A percentile compares a stretch with the other conserved stretches of the same genome.
These are phyloP conservation scores for Serpula lacrymans DNA, from an alignment of 768 basidiomycete genomes.

Conservation along the genomic window DNA sequence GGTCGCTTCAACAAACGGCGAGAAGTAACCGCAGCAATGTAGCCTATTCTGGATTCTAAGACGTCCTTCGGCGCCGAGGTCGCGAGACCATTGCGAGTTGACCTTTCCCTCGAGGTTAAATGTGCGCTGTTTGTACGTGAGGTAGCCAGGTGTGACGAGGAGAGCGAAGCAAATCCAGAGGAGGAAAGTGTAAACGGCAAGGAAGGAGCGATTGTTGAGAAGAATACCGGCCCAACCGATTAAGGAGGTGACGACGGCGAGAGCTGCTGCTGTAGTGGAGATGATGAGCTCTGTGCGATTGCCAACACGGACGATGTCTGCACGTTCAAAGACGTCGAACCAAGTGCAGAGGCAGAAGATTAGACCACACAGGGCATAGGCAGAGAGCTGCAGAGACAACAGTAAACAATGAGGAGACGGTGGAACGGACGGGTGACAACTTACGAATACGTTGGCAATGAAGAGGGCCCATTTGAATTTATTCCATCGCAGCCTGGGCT, in stretches of 20 bases:
- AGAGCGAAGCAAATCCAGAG: conserved; percentile 74
- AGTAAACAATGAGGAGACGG: background rate
- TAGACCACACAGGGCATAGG: conserved; percentile 58
- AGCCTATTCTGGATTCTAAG: conserved; percentile 71
- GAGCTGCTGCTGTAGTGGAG: conserved; percentile 61
- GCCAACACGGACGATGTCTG: conserved; percentile 70
- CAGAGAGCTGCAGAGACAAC: conserved; percentile 40
- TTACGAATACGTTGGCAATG: conserved; percentile 43
- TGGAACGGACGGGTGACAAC: conserved; percentile 3
- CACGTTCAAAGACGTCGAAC: conserved; percentile 68
- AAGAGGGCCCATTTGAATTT: conserved; percentile 83
- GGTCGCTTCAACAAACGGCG: conserved; percentile 77
- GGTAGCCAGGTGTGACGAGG: conserved; percentile 72
- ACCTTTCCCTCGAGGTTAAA: conserved; percentile 84
- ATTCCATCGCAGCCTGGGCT: conserved; percentile 64
- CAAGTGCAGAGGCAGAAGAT: conserved; percentile 70
- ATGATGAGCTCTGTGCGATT: conserved; percentile 66
- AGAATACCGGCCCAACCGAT: conserved; percentile 79
- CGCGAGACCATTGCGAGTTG: conserved; percentile 71
- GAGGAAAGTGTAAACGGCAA: conserved; percentile 67
- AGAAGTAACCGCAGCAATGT: conserved; percentile 78
- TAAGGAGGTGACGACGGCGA: conserved; percentile 61
- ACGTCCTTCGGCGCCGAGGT: conserved; percentile 56
- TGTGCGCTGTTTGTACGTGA: conserved; percentile 67
- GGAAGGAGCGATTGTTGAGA: conserved; percentile 80